Evolutionary conservation across 768 basidiomycete genomes (phyloP).

Genomic region (Pholiota microspora): DNA sequence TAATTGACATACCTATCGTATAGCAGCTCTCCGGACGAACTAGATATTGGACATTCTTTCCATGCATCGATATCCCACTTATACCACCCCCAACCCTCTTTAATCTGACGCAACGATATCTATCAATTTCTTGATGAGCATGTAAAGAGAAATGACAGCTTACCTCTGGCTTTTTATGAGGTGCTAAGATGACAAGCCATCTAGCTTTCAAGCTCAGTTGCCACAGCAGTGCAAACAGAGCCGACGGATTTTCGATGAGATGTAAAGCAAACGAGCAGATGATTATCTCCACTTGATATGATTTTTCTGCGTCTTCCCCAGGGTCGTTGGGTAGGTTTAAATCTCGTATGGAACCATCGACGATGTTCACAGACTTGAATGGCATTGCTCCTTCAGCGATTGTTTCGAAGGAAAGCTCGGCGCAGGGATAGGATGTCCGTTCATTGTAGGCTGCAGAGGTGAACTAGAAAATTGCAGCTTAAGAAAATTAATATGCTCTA

Average conservation of each 20-base stretch:
- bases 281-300: conserved; percentile 50
- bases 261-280: conserved; percentile 77
- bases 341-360: not conserved
- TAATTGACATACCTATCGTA: conserved; percentile 40
- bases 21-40: conserved; percentile 42
- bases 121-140: not conserved
- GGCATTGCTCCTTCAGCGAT: conserved; percentile 60
- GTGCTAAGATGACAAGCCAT: conserved; percentile 70
- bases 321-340: not conserved
- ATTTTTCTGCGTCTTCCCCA: conserved; percentile 11
- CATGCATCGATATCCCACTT: conserved; percentile 58
- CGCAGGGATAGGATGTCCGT: conserved; percentile 53
- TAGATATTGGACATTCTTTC: conserved; percentile 38
- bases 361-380: conserved; percentile 3
- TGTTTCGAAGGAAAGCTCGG: conserved; percentile 59
- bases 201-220: conserved; percentile 57
- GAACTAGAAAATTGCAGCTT: conserved; percentile 44
- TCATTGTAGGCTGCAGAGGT: conserved; percentile 57
- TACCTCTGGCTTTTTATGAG: conserved; percentile 78
- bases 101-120: conserved; percentile 39
- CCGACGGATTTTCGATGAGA: conserved; percentile 57
- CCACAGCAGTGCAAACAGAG: conserved; percentile 62
- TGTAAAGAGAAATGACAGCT: not conserved
- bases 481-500: not conserved
- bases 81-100: conserved; percentile 64